phyloP scores from a whole-genome alignment of 179 eudicot species.

The Spinacia oleracea region DNA sequence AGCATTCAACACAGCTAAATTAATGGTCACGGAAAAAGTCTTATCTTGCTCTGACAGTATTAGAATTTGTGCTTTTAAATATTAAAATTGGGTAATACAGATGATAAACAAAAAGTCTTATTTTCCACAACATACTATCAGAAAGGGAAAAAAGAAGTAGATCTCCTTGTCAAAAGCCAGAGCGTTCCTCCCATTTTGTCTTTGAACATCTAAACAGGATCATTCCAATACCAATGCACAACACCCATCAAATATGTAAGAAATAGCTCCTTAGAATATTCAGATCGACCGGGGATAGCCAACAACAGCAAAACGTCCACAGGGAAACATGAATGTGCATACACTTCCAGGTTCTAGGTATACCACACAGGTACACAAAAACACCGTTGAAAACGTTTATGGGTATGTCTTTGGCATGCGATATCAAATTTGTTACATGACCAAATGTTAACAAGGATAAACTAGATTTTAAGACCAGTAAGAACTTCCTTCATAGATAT shows the following conservation, averaged over 20 bases:
- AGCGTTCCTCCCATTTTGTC: background rate
- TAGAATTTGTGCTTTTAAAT: background rate
- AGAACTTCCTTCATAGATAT: background rate
- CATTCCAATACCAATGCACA: background rate
- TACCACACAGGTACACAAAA: background rate
- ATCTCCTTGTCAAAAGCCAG: background rate
- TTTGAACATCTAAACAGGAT: background rate
- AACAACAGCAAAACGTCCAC: background rate
- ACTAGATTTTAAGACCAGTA: background rate
- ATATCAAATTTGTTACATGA: background rate
- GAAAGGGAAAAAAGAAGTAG: background rate
- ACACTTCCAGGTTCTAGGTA: background rate
- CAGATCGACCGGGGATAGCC: background rate
- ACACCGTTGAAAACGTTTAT: background rate
- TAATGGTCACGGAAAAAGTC: background rate
- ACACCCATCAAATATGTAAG: background rate
- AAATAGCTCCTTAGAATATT: background rate
- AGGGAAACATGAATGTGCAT: background rate
- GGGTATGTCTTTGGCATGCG: background rate
- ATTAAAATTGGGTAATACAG: too few relatives aligned
- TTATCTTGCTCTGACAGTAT: background rate
- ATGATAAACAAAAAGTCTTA: background rate
- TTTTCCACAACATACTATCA: too few relatives aligned
- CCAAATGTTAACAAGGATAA: background rate
- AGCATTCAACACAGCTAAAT: background rate